Conservation (phyloP, 2,329 filamentous ascomycete species). For the Fusarium napiforme region DNA sequence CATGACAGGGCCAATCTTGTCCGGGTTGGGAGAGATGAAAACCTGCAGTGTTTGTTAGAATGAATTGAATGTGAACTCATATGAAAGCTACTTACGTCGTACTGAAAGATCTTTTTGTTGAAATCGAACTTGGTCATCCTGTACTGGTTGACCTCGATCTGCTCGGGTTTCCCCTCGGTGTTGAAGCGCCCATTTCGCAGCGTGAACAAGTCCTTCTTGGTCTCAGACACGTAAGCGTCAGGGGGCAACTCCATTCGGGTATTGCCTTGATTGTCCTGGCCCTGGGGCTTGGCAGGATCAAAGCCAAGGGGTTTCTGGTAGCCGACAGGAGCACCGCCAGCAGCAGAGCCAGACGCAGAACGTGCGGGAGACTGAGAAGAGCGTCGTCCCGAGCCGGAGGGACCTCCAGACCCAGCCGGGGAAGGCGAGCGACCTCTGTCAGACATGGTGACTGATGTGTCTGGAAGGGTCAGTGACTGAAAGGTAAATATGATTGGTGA, state of each 20-base stretch:
- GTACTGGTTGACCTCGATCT: conserved; percentile 78
- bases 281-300: conserved; percentile 56
- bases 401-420: conserved; percentile 27
- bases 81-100: conserved; percentile 75
- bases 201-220: conserved; percentile 50
- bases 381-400: conserved; percentile 28
- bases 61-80: background rate
- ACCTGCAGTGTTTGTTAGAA: conserved; percentile 60
- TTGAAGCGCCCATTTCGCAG: conserved; percentile 60
- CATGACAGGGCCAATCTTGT: conserved; percentile 72
- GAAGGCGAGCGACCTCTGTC: conserved; percentile 47
- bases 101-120: conserved; percentile 77
- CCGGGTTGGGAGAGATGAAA: conserved; percentile 68
- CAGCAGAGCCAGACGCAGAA: conserved; percentile 31
- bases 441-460: conserved; percentile 45
- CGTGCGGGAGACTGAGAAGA: conserved; percentile 36
- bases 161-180: conserved; percentile 64
- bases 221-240: conserved; percentile 61
- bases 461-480: conserved; percentile 10
- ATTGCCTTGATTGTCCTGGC: conserved; percentile 50
- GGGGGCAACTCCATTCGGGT: conserved; percentile 67
- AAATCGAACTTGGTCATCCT: conserved; percentile 69
- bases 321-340: conserved; percentile 23
- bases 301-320: conserved; percentile 51
- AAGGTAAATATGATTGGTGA: background rate